phyloP scores from a whole-genome alignment of 139 green algal genomes.

The Coelastrella sp. region DNA sequence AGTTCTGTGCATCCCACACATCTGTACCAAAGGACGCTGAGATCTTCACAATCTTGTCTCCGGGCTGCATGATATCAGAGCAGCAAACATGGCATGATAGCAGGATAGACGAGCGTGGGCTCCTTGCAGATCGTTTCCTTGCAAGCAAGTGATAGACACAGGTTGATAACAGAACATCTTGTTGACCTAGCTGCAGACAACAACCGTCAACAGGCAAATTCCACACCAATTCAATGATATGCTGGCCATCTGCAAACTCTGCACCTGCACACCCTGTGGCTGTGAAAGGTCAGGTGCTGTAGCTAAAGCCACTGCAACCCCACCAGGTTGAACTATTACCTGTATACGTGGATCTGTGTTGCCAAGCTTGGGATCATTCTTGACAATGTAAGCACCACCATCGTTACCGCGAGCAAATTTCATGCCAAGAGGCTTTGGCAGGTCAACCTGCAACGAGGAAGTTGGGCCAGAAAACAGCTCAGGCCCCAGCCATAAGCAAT shows the following conservation, averaged over 20 bases:
- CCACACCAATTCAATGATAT: too few relatives aligned
- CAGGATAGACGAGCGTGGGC: too few relatives aligned
- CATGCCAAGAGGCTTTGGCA: slow-evolving; percentile 94
- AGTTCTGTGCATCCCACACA: slow-evolving; percentile 96
- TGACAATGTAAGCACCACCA: slow-evolving; percentile 87
- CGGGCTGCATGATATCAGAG: slow-evolving; percentile 64
- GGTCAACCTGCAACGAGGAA: slow-evolving; percentile 69
- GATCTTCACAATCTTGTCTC: slow-evolving; percentile 93
- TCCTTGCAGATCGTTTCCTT: too few relatives aligned
- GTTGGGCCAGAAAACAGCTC: background rate
- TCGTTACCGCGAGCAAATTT: slow-evolving; percentile 93
- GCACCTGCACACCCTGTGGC: background rate
- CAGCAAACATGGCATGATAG: background rate
- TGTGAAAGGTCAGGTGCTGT: too few relatives aligned
- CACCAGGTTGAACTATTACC: too few relatives aligned
- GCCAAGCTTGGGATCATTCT: slow-evolving; percentile 68
- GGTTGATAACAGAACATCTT: too few relatives aligned
- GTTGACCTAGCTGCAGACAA: too few relatives aligned
- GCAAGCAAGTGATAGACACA: too few relatives aligned
- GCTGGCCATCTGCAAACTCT: background rate
- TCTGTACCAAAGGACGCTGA: slow-evolving; percentile 96
- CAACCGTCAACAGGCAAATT: too few relatives aligned
- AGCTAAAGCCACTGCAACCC: too few relatives aligned
- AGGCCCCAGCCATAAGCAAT: background rate
- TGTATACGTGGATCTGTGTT: slow-evolving; percentile 83